phyloP scores from a whole-genome alignment of 352 stramenopile genomes.

The Paralagenidium karlingii region DNA sequence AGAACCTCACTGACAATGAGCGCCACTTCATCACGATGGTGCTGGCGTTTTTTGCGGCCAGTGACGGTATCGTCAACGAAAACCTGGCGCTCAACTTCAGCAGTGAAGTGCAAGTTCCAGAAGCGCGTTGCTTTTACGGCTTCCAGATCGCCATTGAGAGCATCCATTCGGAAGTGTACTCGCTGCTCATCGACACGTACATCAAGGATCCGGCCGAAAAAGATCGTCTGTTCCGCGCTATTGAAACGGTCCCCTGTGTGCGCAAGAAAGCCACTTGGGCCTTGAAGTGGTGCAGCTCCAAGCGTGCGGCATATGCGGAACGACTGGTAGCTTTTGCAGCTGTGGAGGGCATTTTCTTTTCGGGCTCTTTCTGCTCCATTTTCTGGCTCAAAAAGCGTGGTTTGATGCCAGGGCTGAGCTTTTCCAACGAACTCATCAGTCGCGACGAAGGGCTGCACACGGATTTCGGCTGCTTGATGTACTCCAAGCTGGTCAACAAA shows the following conservation, averaged over 20 bases:
- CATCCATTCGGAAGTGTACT: slow-evolving; percentile 99
- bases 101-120: slow-evolving; percentile 93
- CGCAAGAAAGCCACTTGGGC: slow-evolving; percentile 96
- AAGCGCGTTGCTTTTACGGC: slow-evolving; percentile 98
- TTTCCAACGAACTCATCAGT: slow-evolving; percentile 98
- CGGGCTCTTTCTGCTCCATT: slow-evolving; percentile 96
- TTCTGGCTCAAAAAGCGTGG: slow-evolving; percentile 99
- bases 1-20: slow-evolving; percentile 89
- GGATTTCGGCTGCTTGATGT: slow-evolving; percentile 98
- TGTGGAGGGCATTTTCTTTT: slow-evolving; percentile 99
- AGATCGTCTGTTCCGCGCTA: slow-evolving; percentile 90
- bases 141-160: slow-evolving; percentile 99
- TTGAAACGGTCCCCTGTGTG: slow-evolving; percentile 97
- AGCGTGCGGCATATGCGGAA: slow-evolving; percentile 92
- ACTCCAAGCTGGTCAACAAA: slow-evolving; percentile 96
- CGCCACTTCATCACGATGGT: slow-evolving; percentile 97
- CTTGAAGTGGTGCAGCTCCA: slow-evolving; percentile 91
- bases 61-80: slow-evolving; percentile 98
- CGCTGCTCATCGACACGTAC: slow-evolving; percentile 99
- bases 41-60: slow-evolving; percentile 97
- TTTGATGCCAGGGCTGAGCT: slow-evolving; percentile 97
- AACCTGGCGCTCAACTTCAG: slow-evolving; percentile 98
- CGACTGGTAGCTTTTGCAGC: slow-evolving; percentile 95
- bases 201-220: slow-evolving; percentile 95
- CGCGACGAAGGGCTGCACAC: slow-evolving; percentile 98